Percentiles rank a stretch among this genome's conserved stretches.
These are phyloP conservation scores for Helotiales sp. DNA, from an alignment of 2,329 filamentous ascomycete species.

Conservation along the genomic window DNA sequence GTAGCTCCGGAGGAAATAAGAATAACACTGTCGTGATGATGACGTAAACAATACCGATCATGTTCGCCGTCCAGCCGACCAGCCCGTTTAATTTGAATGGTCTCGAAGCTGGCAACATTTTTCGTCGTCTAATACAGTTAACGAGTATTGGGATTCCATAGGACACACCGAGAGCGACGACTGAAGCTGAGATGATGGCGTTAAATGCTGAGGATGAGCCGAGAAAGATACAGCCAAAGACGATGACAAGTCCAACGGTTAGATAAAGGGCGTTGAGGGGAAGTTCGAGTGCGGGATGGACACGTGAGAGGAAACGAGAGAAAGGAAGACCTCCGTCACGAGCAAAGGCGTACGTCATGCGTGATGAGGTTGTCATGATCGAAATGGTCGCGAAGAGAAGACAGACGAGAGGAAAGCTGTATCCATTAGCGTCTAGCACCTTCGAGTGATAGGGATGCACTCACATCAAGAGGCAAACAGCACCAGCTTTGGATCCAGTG, in stretches of 20 bases:
- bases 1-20: constrained; percentile 59
- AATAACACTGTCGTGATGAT: constrained; percentile 62
- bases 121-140: constrained; percentile 66
- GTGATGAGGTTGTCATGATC: constrained; percentile 65
- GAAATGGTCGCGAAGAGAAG: constrained; percentile 62
- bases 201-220: constrained; percentile 68
- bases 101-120: constrained; percentile 59
- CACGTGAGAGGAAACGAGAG: constrained; percentile 57
- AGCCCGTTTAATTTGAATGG: constrained; percentile 55
- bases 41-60: constrained; percentile 56
- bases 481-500: constrained; percentile 39
- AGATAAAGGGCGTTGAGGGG: constrained; percentile 67
- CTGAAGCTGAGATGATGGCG: constrained; percentile 68
- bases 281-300: constrained; percentile 61
- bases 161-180: constrained; percentile 69
- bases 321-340: constrained; percentile 65
- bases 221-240: constrained; percentile 70
- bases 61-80: constrained; percentile 60
- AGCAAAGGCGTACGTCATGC: constrained; percentile 69
- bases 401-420: constrained; percentile 59
- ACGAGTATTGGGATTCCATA: constrained; percentile 73
- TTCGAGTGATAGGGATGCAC: neutral
- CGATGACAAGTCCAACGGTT: constrained; percentile 58
- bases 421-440: constrained; percentile 1
- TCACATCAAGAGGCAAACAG: constrained; percentile 29